Evolutionary conservation across 768 basidiomycete species (phyloP), one percentile per base, ranked within the genome.

Genomic region (Phaeolepiota aurea): DNA sequence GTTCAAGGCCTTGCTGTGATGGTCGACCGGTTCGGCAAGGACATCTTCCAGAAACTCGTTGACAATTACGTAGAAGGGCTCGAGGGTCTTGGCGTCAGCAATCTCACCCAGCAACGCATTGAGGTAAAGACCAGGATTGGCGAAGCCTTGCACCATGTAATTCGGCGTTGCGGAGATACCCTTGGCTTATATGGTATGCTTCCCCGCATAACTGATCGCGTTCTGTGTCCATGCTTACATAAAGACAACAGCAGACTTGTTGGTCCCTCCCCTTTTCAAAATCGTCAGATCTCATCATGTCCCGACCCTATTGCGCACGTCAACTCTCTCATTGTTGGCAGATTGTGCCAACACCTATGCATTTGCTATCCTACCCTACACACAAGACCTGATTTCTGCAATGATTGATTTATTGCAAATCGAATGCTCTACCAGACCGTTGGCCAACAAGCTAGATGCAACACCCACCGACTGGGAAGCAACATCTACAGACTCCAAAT

Each of bases 1-100:
- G 83, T 94, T 11, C 88, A 92, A 51, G 93, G 93, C 0, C 69
- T 98, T 1, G 76, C 82, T n/a, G 78, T 74, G 3, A 81, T 97
- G 74, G 90, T 84, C 0, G 82, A 91, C 50, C 68, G 67, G 1
- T 77, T 80, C 44, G 88, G 87, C 2, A 75, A 72, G 47, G 82
- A 88, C 9, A 80, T 92, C 10, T 57, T 93, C 5, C 65, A 66
- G 42, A 64, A 68, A 3, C 66, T 96, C 18, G 61, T 90, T n/a
- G 68, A 70, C 19, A 70, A 76, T 11, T 96, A 96, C 52, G 58
- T 71, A 1, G 64, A 66, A 14, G 67, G 71, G 1, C 52, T 77
- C 20, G 72, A 71, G 42, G 76, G 76, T 4, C 57, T 76, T 4
- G 68, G 66, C n/a, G 61, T 62, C 5, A 61, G 57, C 2, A 64